phyloP scores from a whole-genome alignment of 2,329 filamentous ascomycete species.

The Ophiocordyceps sinensis region DNA sequence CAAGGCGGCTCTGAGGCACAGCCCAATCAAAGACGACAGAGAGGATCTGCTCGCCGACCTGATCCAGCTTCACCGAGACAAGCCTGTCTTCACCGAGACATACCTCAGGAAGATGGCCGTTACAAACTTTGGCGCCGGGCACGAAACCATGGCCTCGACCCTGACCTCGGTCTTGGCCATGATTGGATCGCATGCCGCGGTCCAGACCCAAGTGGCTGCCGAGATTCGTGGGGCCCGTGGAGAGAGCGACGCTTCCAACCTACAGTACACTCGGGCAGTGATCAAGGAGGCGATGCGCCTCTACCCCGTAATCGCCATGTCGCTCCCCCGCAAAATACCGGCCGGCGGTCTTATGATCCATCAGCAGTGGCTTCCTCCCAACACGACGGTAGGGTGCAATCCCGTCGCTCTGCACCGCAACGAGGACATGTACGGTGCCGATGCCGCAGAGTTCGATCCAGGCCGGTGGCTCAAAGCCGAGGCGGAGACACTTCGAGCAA shows the following conservation, averaged over 20 bases:
- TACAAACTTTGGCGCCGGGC: conserved; percentile 41
- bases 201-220: conserved; percentile 18
- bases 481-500: conserved; percentile 14
- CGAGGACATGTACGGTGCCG: conserved; percentile 29
- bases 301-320: conserved; percentile 36
- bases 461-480: conserved; percentile 29
- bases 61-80: conserved; percentile 28
- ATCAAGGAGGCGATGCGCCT: conserved; percentile 37
- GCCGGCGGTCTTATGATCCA: conserved; percentile 20
- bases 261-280: conserved; percentile 26
- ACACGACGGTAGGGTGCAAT: conserved; percentile 35
- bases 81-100: conserved; percentile 28
- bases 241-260: conserved; percentile 5
- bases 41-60: conserved; percentile 31
- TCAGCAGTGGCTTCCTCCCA: conserved; percentile 24
- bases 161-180: conserved; percentile 33
- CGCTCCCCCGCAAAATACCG: conserved; percentile 31
- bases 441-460: conserved; percentile 28
- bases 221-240: conserved; percentile 12
- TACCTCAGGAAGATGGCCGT: conserved; percentile 37
- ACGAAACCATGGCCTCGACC: conserved; percentile 39
- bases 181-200: conserved; percentile 23
- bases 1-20: conserved; percentile 14
- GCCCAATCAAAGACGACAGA: conserved; percentile 14
- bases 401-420: conserved; percentile 36